A percentile compares a stretch with the other conserved stretches of the same genome.
Evolutionary conservation across 306 rosid genomes (phyloP).

Genomic region (Cucurbita ficifolia): DNA sequence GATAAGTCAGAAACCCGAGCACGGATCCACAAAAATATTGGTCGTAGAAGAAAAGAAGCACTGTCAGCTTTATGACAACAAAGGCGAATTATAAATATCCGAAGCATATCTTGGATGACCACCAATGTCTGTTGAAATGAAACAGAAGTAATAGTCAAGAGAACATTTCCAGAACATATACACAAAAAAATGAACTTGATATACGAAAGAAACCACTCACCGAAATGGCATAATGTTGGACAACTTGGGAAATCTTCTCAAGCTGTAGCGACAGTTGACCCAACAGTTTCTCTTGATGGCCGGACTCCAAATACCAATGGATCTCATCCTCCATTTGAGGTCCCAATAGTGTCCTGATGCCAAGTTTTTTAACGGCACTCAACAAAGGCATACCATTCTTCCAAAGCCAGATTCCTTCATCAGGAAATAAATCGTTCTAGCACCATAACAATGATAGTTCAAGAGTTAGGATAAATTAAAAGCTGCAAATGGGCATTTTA

Average conservation of each 20-base stretch:
- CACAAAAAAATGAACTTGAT: neutral
- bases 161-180: neutral
- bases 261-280: slow-evolving; percentile 63
- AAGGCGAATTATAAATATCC: slow-evolving; percentile 61
- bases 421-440: slow-evolving; percentile 90
- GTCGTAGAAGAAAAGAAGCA: slow-evolving; percentile 51
- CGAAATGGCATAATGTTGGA: slow-evolving; percentile 82
- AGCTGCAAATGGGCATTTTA: neutral
- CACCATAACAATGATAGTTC: slow-evolving; percentile 3
- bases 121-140: slow-evolving; percentile 45
- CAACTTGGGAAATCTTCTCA: slow-evolving; percentile 66
- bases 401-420: slow-evolving; percentile 89
- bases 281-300: slow-evolving; percentile 58
- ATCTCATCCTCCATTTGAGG: slow-evolving; percentile 60
- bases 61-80: slow-evolving; percentile 44
- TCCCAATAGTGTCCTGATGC: slow-evolving; percentile 73
- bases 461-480: neutral
- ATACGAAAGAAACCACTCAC: slow-evolving; percentile 40
- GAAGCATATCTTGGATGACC: slow-evolving; percentile 83
- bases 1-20: slow-evolving; percentile 38
- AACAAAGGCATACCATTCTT: slow-evolving; percentile 78
- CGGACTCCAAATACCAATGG: slow-evolving; percentile 83
- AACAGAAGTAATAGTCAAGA: neutral
- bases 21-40: slow-evolving; percentile 43
- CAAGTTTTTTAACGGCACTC: slow-evolving; percentile 68